phyloP scores from a whole-genome alignment of 1,284 basidiomycete species.

The Microbotryum saponariae region DNA sequence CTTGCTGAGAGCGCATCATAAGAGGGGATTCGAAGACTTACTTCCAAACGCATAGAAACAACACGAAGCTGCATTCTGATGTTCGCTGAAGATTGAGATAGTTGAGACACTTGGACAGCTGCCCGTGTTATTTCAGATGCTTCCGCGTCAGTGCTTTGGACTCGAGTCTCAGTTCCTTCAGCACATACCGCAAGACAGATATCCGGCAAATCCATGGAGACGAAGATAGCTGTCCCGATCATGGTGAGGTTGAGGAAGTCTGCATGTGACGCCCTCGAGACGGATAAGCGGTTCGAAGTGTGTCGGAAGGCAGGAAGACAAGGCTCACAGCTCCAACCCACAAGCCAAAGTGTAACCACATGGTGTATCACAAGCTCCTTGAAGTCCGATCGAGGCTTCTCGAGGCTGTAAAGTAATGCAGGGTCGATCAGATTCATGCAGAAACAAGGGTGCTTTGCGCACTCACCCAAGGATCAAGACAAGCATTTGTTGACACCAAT shows the following conservation, averaged over 20 bases:
- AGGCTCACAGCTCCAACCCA: constrained; percentile 74
- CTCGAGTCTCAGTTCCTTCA: neutral
- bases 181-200: constrained; percentile 60
- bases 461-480: constrained; percentile 58
- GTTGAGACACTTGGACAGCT: constrained; percentile 79
- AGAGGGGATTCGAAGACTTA: constrained; percentile 45
- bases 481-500: constrained; percentile 91
- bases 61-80: constrained; percentile 58
- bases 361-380: constrained; percentile 53
- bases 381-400: constrained; percentile 45
- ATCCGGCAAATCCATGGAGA: constrained; percentile 97
- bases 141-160: neutral
- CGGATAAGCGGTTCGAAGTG: neutral
- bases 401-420: constrained; percentile 30
- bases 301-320: neutral
- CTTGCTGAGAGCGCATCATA: neutral
- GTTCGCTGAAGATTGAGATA: constrained; percentile 57
- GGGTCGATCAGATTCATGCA: neutral
- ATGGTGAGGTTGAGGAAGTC: constrained; percentile 51
- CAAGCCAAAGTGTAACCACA: constrained; percentile 88
- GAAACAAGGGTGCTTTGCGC: too few relatives aligned
- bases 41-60: constrained; percentile 74
- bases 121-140: neutral
- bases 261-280: neutral
- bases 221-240: constrained; percentile 85